Evolutionary conservation across 306 rosid species (phyloP), one percentile per base, ranked within the genome.

Genomic region (Vigna radiata): DNA sequence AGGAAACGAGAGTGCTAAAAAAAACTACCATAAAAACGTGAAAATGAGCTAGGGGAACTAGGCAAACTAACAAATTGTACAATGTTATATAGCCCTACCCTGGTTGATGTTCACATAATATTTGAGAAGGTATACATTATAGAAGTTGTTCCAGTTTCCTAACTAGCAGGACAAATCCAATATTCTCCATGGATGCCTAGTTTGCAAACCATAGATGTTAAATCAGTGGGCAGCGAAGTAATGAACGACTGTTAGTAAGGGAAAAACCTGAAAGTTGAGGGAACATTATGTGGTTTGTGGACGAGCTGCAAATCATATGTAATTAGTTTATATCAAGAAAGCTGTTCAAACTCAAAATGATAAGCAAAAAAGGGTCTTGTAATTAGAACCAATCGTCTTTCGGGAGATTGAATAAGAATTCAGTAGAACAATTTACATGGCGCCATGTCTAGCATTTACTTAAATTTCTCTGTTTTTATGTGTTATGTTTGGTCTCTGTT

Each of bases 401-500:
- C 48, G 76, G 50, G 49, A 63, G 47, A 62, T 70, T 63, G 63
- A 62, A 52, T 53, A 61, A 53, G 54, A 76, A 63, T 62, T 27
- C 62, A 43, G 60, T 67, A 55, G 70, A 50, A 25, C 23, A 25
- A 46, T n/a, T 61, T 76, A 69, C 41, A 69, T 48, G 61, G 47
- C 46, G 41, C 68, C 50, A 36, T 36, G 21, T 31, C 37, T 33
- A 33, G 47, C 64, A 11, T 61, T 48, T 58, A 56, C 48, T 69
- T 21, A 16, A 70, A 75, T 8, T 16, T 37, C 31, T 4, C 62
- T 37, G 47, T 48, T 29, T 72, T 62, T 58, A n/a, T n/a, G n/a
- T 31, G 49, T 70, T 71, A 64, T 50, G 62, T 76, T 65, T 31
- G 74, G 25, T 48, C 44, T 76, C 50, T 55, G 19, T 76, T 80